A percentile compares a stretch with the other conserved stretches of the same genome.
Conservation (phyloP, 257 asterid species). For the Capsicum chinense region DNA sequence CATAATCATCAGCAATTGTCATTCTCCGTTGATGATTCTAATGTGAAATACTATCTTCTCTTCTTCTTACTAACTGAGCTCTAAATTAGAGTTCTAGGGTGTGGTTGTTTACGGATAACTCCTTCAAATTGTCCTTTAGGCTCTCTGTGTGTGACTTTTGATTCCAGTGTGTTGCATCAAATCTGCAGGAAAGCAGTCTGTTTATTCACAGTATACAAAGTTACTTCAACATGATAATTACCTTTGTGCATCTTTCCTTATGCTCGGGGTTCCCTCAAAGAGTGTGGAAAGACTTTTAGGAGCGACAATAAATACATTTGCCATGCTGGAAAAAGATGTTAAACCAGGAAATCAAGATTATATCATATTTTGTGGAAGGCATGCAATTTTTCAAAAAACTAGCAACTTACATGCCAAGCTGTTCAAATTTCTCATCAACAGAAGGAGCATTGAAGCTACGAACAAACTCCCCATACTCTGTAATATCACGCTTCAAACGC, state of each 20-base stretch:
- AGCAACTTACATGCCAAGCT: slow-evolving; percentile 85
- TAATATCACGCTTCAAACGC: slow-evolving; percentile 97
- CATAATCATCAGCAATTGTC: no score
- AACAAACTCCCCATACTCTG: slow-evolving; percentile 96
- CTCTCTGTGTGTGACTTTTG: no score
- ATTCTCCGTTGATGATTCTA: no score
- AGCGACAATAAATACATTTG: slow-evolving; percentile 71
- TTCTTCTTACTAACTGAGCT: no score
- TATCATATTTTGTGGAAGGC: slow-evolving; percentile 19
- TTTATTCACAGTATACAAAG: neutral
- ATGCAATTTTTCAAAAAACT: slow-evolving; percentile 21
- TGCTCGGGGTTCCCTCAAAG: slow-evolving; percentile 99
- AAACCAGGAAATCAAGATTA: slow-evolving; percentile 32
- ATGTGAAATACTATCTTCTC: no score
- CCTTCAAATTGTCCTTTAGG: no score
- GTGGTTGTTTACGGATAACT: no score
- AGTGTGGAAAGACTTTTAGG: slow-evolving; percentile 93
- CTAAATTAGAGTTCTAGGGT: no score
- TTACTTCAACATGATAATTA: slow-evolving; percentile 37
- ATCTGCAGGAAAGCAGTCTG: slow-evolving; percentile 21
- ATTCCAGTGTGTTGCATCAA: no score
- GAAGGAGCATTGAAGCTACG: slow-evolving; percentile 98
- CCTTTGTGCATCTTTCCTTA: slow-evolving; percentile 96
- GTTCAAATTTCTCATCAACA: slow-evolving; percentile 95
- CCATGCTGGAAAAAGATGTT: slow-evolving; percentile 53